A percentile compares a stretch with the other conserved stretches of the same genome.
These are phyloP conservation scores for Sporothrix dimorphospora DNA, from an alignment of 2,329 filamentous ascomycete genomes.

Conservation along the genomic window DNA sequence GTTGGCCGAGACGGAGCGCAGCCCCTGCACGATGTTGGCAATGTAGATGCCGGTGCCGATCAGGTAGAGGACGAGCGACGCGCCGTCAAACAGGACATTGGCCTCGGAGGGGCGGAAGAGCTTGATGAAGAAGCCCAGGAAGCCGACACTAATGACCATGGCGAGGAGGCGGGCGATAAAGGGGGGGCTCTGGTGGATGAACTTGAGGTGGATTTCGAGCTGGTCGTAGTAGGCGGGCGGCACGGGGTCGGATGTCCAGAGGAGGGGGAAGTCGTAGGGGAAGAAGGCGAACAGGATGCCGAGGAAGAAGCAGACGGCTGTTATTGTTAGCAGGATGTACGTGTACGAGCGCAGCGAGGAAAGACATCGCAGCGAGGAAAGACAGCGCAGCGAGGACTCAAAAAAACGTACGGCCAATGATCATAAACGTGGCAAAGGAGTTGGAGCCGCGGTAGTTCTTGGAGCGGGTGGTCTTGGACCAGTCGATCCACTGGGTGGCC, in stretches of 20 bases:
- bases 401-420: constrained; percentile 79
- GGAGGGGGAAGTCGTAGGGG: constrained; percentile 91
- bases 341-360: constrained; percentile 3
- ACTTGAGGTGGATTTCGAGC: constrained; percentile 86
- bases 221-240: constrained; percentile 74
- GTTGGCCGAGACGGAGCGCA: constrained; percentile 78
- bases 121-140: constrained; percentile 89
- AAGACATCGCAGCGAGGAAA: background rate
- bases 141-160: constrained; percentile 85
- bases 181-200: constrained; percentile 88
- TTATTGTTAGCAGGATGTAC: constrained; percentile 29
- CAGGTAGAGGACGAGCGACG: constrained; percentile 78
- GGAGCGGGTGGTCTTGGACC: constrained; percentile 61
- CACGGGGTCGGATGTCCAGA: constrained; percentile 72
- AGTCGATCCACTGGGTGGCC: constrained; percentile 50
- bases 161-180: constrained; percentile 92
- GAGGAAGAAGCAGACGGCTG: constrained; percentile 94
- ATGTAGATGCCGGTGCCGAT: constrained; percentile 92
- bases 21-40: constrained; percentile 93
- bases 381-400: constrained; percentile 25
- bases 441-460: constrained; percentile 61
- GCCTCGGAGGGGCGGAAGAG: constrained; percentile 91
- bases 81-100: constrained; percentile 92
- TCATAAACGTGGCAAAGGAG: constrained; percentile 95
- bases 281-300: constrained; percentile 96